phyloP scores from a whole-genome alignment of 129 eudicot species.

The Sambucus nigra region DNA sequence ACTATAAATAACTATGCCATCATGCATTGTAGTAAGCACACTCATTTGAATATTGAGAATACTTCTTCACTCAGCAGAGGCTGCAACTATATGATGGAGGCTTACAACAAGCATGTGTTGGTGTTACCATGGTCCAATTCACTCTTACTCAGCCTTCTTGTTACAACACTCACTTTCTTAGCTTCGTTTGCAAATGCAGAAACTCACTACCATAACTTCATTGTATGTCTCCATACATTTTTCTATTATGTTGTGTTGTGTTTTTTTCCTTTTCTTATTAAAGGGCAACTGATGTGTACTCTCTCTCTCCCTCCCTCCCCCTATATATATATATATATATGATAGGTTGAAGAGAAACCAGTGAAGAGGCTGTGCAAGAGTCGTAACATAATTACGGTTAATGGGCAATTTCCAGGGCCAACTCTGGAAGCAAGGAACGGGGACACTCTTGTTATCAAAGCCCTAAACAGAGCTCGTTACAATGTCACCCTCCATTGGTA shows the following conservation, averaged over 20 bases:
- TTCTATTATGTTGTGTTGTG: not conserved
- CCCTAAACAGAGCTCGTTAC: slow-evolving; percentile 41
- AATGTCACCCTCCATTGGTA: slow-evolving; percentile 69
- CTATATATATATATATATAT: not conserved
- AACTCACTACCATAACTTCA: slow-evolving; percentile 44
- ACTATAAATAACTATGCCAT: slow-evolving; percentile 14
- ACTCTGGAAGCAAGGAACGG: slow-evolving; percentile 48
- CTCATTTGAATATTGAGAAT: slow-evolving; percentile 6
- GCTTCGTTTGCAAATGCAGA: slow-evolving; percentile 35
- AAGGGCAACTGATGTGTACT: no score
- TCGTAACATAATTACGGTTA: slow-evolving; percentile 39
- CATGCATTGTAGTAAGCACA: slow-evolving; percentile 11
- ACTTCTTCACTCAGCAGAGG: slow-evolving; percentile 8
- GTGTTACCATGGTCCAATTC: slow-evolving; percentile 4
- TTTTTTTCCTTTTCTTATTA: no score
- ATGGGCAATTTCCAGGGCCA: slow-evolving; percentile 66
- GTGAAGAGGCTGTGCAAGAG: slow-evolving; percentile 53
- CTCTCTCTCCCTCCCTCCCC: not conserved
- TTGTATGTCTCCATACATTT: slow-evolving; percentile 22
- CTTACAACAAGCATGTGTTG: not conserved
- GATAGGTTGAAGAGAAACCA: slow-evolving; percentile 40
- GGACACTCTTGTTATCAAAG: slow-evolving; percentile 47
- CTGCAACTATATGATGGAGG: slow-evolving; percentile 13
- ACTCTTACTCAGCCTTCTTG: slow-evolving; percentile 19
- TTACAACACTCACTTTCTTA: slow-evolving; percentile 15